Base-by-base conservation (phyloP, 768 basidiomycete genomes). In the Mrakia frigida region DNA sequence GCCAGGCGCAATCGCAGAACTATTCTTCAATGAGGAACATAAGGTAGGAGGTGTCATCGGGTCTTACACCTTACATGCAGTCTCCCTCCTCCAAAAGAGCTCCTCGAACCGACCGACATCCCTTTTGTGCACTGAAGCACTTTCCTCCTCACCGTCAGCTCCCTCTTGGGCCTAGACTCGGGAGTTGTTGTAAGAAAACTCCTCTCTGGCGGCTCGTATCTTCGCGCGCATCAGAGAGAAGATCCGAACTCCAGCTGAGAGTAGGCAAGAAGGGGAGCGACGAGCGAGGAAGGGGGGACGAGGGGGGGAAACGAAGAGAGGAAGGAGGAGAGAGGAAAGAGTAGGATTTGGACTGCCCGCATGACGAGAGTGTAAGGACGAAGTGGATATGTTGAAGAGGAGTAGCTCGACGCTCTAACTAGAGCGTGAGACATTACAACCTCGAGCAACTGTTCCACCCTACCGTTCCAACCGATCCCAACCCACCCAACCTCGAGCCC, bases 1-100 rank as follows among this genome's bases (percentile, higher is more conserved):
- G 35, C 37, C 46, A 10, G 63, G 46, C 25, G 74, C 74, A 75
- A 75, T 63, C 74, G 74, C 74, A 75, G 68, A 70, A 75, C 74
- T 75, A 59, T 75, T 70, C 59, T 56, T 60, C 74, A 60, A 75
- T 75, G 74, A 75, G 74, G 74, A 75, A 75, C 74, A n/a, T n/a
- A 70, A 70, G 74, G 39, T 35, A 25, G 35, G 61, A 21, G n/a
- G 35, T 68, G 39, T 39, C 65, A 39, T 68, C 65, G 65, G 65
- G 65, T 68, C 65, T 68, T 25, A 68, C 25, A 63, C 35, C 31
- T n/a, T 31, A 25, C 23, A n/a, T 25, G 18, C 65, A 41, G 16
- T 23, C 37, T 37, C 33, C 65, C 35, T 68, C 61, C 61, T n/a
- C 65, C 65, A 4, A 37, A 68, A 2, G 39, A 5, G 23, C 37